phyloP scores from a whole-genome alignment of 1,284 basidiomycete species.

The Heterobasidion parviporum region DNA sequence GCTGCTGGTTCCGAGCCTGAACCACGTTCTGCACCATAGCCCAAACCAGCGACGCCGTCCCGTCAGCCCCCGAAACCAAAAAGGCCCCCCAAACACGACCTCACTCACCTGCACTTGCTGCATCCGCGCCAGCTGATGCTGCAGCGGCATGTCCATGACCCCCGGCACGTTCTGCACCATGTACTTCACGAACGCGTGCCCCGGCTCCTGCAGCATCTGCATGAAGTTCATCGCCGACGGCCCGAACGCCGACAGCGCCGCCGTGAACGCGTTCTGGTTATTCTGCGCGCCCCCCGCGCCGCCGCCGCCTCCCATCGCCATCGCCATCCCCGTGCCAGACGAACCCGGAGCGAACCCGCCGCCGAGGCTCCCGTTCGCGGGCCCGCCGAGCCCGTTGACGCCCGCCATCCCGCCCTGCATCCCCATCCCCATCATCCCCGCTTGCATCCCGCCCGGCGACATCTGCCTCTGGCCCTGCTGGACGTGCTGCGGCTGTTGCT shows the following conservation, averaged over 20 bases:
- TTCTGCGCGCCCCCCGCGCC: slow-evolving; percentile 1
- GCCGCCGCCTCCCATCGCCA: slow-evolving; percentile 1
- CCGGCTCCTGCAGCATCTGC: slow-evolving; percentile 45
- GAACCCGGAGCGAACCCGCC: not conserved
- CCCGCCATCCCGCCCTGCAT: slow-evolving; percentile 6
- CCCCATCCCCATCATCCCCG: slow-evolving; percentile 29
- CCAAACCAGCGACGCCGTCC: not conserved
- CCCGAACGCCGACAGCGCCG: slow-evolving; percentile 18
- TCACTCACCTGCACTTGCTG: slow-evolving; percentile 40
- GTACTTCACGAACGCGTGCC: slow-evolving; percentile 50
- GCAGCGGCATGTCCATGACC: slow-evolving; percentile 42
- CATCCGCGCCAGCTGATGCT: slow-evolving; percentile 52
- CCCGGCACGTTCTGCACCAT: slow-evolving; percentile 42
- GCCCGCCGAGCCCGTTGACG: slow-evolving; percentile 3
- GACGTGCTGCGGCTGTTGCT: slow-evolving; percentile 4
- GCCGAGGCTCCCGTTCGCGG: not conserved
- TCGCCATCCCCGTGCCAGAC: not conserved
- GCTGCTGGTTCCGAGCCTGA: not conserved
- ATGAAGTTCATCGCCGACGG: slow-evolving; percentile 22
- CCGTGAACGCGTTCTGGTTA: slow-evolving; percentile 2
- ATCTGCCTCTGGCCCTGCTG: slow-evolving; percentile 25
- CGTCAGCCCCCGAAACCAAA: not conserved
- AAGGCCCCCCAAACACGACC: not conserved
- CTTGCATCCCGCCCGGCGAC: slow-evolving; percentile 27
- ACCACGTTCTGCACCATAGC: not conserved